These are phyloP conservation scores for Forsythia viridissima DNA, from an alignment of 257 asterid species.

Conservation along the genomic window DNA sequence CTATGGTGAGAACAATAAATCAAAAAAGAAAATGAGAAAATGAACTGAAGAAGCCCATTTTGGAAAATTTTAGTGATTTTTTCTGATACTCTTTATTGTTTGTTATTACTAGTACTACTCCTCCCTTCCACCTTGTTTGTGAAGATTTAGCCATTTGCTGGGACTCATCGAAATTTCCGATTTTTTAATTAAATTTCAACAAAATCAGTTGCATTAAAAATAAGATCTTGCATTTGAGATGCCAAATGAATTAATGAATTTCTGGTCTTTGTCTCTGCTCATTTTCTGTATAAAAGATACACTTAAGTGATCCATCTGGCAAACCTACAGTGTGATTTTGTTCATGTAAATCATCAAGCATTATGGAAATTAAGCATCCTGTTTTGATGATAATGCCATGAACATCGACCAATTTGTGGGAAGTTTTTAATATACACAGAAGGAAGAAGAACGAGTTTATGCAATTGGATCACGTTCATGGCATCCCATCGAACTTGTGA, in stretches of 20 bases:
- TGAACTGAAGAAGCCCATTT: neutral
- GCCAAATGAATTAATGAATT: neutral
- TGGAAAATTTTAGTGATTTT: neutral
- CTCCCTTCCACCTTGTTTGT: neutral
- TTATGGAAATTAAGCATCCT: neutral
- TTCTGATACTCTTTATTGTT: neutral
- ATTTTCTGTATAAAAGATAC: neutral
- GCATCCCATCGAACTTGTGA: neutral
- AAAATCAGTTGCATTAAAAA: neutral
- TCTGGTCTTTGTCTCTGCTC: neutral
- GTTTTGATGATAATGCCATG: neutral
- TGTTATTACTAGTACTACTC: neutral
- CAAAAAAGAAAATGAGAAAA: neutral
- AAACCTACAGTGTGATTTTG: neutral
- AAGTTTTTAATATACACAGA: neutral
- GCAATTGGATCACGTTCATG: neutral
- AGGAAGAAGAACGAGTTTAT: neutral
- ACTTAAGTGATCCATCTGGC: neutral
- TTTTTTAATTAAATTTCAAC: neutral
- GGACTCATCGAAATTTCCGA: neutral
- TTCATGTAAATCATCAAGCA: neutral
- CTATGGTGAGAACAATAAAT: neutral
- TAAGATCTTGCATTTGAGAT: neutral
- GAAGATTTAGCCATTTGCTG: neutral
- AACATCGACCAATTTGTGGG: neutral